Percentiles rank a stretch among this genome's conserved stretches.
Evolutionary conservation across 2,329 filamentous ascomycete species (phyloP).

Genomic region (Magnaporthiopsis incrustans): DNA sequence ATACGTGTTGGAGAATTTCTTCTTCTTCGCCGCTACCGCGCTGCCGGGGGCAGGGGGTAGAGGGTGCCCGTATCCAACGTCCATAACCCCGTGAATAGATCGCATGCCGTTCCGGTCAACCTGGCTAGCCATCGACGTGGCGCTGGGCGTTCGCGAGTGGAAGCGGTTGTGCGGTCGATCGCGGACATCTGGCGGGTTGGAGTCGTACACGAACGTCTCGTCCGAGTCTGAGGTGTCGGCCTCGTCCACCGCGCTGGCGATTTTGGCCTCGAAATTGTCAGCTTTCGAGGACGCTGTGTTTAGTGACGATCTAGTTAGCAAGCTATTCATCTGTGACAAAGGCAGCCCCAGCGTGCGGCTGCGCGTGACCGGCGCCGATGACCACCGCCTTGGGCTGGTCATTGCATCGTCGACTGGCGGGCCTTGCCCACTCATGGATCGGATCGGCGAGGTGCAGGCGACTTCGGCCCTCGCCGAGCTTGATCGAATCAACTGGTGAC

Average conservation of each 20-base stretch:
- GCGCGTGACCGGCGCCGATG: conserved; percentile 13
- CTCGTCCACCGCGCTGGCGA: conserved; percentile 92
- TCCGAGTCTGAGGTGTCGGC: conserved; percentile 95
- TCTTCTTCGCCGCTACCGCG: conserved; percentile 67
- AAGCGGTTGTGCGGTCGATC: conserved; percentile 58
- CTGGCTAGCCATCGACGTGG: conserved; percentile 73
- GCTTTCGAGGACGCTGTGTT: conserved; percentile 80
- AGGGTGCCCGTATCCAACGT: conserved; percentile 23
- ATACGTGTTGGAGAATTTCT: conserved; percentile 84
- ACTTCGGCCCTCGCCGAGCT: conserved; percentile 22
- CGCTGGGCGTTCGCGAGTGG: conserved; percentile 90
- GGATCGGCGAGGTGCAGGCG: conserved; percentile 25
- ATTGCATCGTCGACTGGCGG: conserved; percentile 20
- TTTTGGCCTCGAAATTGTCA: conserved; percentile 95
- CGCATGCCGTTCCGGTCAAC: conserved; percentile 52
- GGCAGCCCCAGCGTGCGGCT: conserved; percentile 23
- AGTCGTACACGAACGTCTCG: conserved; percentile 98
- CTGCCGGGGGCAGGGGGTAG: conserved; percentile 19
- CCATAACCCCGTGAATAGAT: conserved; percentile 60
- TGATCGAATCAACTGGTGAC: conserved; percentile 32
- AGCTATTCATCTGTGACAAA: conserved; percentile 29
- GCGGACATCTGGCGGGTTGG: conserved; percentile 69
- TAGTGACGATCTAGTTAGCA: conserved; percentile 31
- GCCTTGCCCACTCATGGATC: conserved; percentile 24
- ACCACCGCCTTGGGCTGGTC: conserved; percentile 15